Percentiles rank a stretch among this genome's conserved stretches.
Conservation (phyloP, 768 basidiomycete genomes). For the Pleurotus platypus region DNA sequence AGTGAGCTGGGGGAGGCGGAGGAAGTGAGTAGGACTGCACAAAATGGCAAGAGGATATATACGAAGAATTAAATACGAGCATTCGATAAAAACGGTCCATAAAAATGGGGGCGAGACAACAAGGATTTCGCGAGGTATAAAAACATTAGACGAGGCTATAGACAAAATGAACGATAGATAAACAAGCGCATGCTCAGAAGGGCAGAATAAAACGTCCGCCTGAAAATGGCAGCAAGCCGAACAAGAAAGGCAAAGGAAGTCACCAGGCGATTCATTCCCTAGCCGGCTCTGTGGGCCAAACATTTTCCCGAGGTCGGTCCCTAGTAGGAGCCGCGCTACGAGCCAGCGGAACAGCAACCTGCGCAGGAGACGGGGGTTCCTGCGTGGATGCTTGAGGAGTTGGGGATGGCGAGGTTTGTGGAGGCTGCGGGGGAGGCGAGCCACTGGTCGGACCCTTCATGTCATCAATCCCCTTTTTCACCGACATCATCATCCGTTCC, state of each 20-base stretch:
- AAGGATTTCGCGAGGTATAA: conserved; percentile 6
- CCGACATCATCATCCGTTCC: conserved; percentile 65
- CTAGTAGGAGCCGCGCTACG: background rate
- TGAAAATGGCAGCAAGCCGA: no score
- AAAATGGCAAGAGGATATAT: conserved; percentile 1
- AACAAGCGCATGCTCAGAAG: no score
- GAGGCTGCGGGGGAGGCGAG: background rate
- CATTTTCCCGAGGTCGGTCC: conserved; percentile 5
- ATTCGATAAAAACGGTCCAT: conserved; percentile 2
- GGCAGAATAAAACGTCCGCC: no score
- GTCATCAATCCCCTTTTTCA: conserved; percentile 76
- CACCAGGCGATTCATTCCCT: background rate
- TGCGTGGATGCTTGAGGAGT: conserved; percentile 1
- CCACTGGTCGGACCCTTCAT: conserved; percentile 39
- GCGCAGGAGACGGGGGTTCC: background rate
- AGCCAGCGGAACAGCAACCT: conserved; percentile 2
- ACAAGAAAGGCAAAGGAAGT: no score
- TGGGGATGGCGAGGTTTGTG: background rate
- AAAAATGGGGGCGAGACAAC: background rate
- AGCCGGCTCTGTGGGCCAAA: conserved; percentile 4
- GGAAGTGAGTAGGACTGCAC: background rate
- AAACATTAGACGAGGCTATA: conserved; percentile 6
- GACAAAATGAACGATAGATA: background rate
- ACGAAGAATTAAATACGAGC: conserved; percentile 2
- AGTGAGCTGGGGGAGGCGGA: background rate